These are phyloP conservation scores for Trichosanthes truncata DNA, from an alignment of 306 rosid genomes.

Conservation along the genomic window DNA sequence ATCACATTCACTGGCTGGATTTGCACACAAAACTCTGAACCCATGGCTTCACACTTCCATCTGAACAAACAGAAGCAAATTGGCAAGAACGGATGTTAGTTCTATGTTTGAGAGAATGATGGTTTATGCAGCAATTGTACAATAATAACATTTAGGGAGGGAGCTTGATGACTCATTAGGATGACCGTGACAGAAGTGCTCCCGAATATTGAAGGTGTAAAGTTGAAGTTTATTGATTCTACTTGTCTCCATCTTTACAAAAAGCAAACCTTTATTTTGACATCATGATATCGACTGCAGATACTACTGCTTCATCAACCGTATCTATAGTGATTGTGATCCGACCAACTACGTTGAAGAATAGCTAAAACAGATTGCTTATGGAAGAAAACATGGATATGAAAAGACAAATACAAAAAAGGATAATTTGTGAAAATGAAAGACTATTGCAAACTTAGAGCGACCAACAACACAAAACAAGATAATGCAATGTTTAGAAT, in stretches of 20 bases:
- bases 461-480: background rate
- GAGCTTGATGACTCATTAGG: background rate
- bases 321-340: background rate
- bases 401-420: background rate
- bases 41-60: background rate
- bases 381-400: background rate
- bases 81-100: background rate
- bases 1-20: background rate
- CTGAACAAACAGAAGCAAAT: constrained; percentile 6
- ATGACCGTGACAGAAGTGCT: too few species aligned
- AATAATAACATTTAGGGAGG: background rate
- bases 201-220: background rate
- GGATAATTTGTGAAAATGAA: background rate
- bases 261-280: background rate
- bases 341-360: background rate
- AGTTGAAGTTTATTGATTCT: background rate
- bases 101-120: background rate
- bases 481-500: background rate
- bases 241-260: background rate
- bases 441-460: background rate
- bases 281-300: background rate
- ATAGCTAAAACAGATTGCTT: background rate
- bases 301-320: background rate
- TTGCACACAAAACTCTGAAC: background rate
- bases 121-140: background rate